A percentile compares a stretch with the other conserved stretches of the same genome.
Evolutionary conservation across 352 stramenopile species (phyloP).

Genomic region (Pythium dissimile): DNA sequence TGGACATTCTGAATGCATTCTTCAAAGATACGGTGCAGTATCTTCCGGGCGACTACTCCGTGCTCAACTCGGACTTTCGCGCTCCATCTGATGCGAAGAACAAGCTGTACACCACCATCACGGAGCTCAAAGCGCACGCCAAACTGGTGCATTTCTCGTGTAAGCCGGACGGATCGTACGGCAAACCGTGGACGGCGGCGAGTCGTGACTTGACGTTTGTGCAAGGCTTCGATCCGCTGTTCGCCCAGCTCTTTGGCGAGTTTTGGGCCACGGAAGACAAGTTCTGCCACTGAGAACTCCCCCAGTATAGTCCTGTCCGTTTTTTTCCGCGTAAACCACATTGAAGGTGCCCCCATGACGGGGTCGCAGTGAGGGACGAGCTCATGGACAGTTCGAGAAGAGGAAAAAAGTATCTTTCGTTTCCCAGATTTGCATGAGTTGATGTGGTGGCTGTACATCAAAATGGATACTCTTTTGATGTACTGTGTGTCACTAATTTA

Average conservation of each 20-base stretch:
- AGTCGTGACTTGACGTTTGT: neutral
- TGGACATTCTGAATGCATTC: conserved; percentile 28
- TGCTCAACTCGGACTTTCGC: conserved; percentile 29
- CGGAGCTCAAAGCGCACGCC: conserved; percentile 4
- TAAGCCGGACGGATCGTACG: conserved; percentile 5
- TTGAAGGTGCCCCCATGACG: too few species aligned
- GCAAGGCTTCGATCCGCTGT: conserved; percentile 3
- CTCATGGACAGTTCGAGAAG: too few species aligned
- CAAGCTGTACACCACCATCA: conserved; percentile 9
- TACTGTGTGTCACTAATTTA: neutral
- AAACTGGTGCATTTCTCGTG: conserved; percentile 13
- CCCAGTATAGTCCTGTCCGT: too few species aligned
- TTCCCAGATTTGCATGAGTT: too few species aligned
- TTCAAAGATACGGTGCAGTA: conserved; percentile 18
- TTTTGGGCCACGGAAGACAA: conserved; percentile 17
- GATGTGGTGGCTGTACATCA: too few species aligned
- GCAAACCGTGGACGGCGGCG: conserved; percentile 5
- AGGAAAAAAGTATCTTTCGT: too few species aligned
- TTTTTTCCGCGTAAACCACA: too few species aligned
- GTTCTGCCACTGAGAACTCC: conserved; percentile 3
- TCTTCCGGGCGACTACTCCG: conserved; percentile 25
- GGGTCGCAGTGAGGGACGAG: too few species aligned
- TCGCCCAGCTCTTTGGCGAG: conserved; percentile 11
- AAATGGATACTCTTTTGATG: too few species aligned
- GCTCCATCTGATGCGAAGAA: neutral